Conservation (phyloP, 2,329 filamentous ascomycete species). For the Ophiostoma sp. region DNA sequence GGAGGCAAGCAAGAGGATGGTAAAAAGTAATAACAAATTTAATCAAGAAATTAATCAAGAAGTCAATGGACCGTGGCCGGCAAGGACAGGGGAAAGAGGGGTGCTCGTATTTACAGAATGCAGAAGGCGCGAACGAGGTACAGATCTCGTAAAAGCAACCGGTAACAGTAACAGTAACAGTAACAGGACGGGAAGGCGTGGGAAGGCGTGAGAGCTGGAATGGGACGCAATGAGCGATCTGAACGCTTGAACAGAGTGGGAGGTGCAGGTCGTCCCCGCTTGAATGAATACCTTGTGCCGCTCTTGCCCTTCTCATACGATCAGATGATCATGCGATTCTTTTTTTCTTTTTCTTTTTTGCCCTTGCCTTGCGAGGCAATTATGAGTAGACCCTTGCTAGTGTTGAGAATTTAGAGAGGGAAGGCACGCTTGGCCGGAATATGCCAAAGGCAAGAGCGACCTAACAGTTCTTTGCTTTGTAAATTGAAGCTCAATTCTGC, state of each 20-base stretch:
- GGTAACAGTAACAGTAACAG: not conserved
- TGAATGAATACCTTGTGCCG: slow-evolving; percentile 4
- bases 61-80: not conserved
- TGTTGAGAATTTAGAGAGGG: not conserved
- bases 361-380: not conserved
- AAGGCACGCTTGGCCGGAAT: not conserved
- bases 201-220: slow-evolving; percentile 7
- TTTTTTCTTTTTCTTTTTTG: not conserved
- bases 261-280: slow-evolving; percentile 6
- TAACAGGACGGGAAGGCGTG: too few relatives aligned
- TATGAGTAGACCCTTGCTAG: not conserved
- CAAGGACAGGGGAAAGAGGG: not conserved
- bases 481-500: not conserved
- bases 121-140: slow-evolving; percentile 5
- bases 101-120: not conserved
- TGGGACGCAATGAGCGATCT: not conserved
- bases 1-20: not conserved
- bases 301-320: slow-evolving; percentile 14
- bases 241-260: slow-evolving; percentile 1
- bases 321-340: slow-evolving; percentile 14
- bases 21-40: not conserved
- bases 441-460: not conserved
- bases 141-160: not conserved
- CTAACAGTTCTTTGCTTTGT: not conserved
- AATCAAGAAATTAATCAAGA: not conserved